These are phyloP conservation scores for Eucalyptus pumila DNA, from an alignment of 345 rosid species.

Conservation along the genomic window DNA sequence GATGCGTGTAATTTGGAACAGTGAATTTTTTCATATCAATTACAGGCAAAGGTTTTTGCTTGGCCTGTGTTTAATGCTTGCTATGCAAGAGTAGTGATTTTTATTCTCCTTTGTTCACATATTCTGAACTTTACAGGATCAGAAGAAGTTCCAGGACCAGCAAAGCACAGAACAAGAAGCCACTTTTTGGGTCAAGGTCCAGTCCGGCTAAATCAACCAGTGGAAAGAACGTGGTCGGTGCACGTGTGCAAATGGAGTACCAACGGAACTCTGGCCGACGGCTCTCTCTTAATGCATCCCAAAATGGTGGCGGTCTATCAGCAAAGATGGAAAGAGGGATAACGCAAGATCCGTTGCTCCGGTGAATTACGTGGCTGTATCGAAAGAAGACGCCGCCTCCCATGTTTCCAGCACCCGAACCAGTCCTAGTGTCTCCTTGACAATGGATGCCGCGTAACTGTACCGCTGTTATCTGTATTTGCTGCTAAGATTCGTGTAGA, in stretches of 20 bases:
- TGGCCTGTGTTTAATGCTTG: background rate
- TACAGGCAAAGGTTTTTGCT: background rate
- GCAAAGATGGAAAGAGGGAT: slow-evolving; percentile 54
- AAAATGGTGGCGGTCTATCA: slow-evolving; percentile 52
- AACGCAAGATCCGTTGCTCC: slow-evolving; percentile 59
- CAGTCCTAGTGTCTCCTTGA: slow-evolving; percentile 66
- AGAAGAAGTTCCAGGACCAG: slow-evolving; percentile 79
- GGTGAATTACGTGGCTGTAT: slow-evolving; percentile 38
- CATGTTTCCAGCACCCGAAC: slow-evolving; percentile 56
- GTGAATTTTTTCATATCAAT: background rate
- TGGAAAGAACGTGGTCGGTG: slow-evolving; percentile 57
- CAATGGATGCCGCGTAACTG: background rate
- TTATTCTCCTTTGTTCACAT: background rate
- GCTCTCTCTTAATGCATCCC: slow-evolving; percentile 50
- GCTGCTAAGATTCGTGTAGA: background rate
- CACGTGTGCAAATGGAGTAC: slow-evolving; percentile 59
- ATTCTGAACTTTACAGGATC: slow-evolving; percentile 24
- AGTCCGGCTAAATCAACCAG: slow-evolving; percentile 72
- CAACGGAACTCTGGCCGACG: slow-evolving; percentile 70
- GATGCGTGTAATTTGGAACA: background rate
- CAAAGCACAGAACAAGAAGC: slow-evolving; percentile 75
- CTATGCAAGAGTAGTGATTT: background rate
- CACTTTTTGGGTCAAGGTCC: slow-evolving; percentile 47
- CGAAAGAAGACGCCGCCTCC: slow-evolving; percentile 64
- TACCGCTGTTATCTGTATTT: background rate